Percentiles rank a stretch among this genome's conserved stretches.
These are phyloP conservation scores for Aspergillus funiculosus DNA, from an alignment of 495 filamentous ascomycete species.

Conservation along the genomic window DNA sequence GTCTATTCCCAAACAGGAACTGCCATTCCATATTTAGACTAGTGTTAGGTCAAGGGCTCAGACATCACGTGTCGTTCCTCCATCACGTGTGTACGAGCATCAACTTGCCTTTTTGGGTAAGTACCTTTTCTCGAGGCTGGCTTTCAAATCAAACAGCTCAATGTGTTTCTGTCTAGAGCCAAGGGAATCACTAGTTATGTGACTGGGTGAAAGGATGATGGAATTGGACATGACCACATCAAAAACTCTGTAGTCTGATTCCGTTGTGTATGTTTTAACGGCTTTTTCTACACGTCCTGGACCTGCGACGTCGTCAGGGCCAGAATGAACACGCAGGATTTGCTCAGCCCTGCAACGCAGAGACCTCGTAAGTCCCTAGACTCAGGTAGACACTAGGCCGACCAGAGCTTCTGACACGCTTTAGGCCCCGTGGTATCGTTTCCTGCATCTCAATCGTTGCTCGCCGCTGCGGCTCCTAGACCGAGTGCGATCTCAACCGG, in stretches of 20 bases:
- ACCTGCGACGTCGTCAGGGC: too few relatives aligned
- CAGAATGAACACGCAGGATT: slow-evolving; percentile 27
- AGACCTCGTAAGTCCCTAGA: slow-evolving; percentile 25
- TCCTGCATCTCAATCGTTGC: slow-evolving; percentile 78
- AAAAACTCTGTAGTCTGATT: neutral
- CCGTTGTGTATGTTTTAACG: neutral
- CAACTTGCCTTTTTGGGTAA: neutral
- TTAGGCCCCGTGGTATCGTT: slow-evolving; percentile 68
- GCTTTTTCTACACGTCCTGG: too few relatives aligned
- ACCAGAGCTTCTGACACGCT: neutral
- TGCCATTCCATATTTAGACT: neutral
- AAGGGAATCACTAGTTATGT: too few relatives aligned
- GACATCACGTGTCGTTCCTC: neutral
- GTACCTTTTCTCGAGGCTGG: neutral
- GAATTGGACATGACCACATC: neutral
- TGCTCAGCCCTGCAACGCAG: slow-evolving; percentile 28
- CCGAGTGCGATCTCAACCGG: slow-evolving; percentile 59
- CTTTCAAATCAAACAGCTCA: too few relatives aligned
- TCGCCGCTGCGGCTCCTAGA: slow-evolving; percentile 49
- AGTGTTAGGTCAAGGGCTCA: neutral
- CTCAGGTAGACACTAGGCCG: neutral
- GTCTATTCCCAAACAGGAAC: too few relatives aligned
- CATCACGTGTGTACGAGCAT: neutral
- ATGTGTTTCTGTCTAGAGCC: too few relatives aligned
- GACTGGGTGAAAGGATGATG: neutral